Conservation (phyloP, 2,329 filamentous ascomycete genomes). For the Capronia americana region DNA sequence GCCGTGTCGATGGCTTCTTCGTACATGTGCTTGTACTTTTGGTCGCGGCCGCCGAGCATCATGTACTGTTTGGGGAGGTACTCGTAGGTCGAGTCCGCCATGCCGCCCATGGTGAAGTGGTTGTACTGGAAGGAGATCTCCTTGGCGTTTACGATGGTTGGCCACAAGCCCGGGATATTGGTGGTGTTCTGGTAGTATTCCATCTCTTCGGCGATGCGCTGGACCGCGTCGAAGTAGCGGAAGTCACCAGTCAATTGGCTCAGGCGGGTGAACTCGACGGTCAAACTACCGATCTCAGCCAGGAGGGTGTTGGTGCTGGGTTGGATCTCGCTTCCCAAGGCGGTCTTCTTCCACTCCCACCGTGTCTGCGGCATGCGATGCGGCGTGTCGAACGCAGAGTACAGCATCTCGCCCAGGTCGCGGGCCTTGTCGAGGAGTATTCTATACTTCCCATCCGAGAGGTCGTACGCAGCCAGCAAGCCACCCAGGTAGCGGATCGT, state of each 20-base stretch:
- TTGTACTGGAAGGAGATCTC: conserved; percentile 41
- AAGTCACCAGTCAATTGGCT: conserved; percentile 48
- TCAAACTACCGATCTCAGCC: conserved; percentile 50
- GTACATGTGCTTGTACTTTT: conserved; percentile 72
- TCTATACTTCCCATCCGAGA: conserved; percentile 56
- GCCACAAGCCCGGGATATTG: conserved; percentile 50
- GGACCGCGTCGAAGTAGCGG: conserved; percentile 49
- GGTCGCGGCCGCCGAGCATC: conserved; percentile 74
- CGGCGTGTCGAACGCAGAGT: conserved; percentile 51
- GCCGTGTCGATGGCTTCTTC: conserved; percentile 70
- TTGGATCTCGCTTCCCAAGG: conserved; percentile 65
- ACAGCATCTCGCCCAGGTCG: conserved; percentile 62
- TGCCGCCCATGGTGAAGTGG: conserved; percentile 61
- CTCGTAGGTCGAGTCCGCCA: conserved; percentile 64
- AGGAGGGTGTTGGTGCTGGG: conserved; percentile 60
- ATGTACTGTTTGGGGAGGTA: conserved; percentile 71
- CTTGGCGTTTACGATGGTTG: conserved; percentile 44
- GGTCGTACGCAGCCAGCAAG: conserved; percentile 71
- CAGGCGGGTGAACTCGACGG: conserved; percentile 51
- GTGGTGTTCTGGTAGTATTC: conserved; percentile 46
- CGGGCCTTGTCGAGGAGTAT: conserved; percentile 60
- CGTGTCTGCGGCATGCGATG: conserved; percentile 42
- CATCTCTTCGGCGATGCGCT: conserved; percentile 46
- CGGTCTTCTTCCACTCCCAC: conserved; percentile 55
- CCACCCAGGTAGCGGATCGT: conserved; percentile 88